A percentile compares a stretch with the other conserved stretches of the same genome.
Conservation (phyloP, 1,284 basidiomycete genomes). For the Blastosporella zonata region DNA sequence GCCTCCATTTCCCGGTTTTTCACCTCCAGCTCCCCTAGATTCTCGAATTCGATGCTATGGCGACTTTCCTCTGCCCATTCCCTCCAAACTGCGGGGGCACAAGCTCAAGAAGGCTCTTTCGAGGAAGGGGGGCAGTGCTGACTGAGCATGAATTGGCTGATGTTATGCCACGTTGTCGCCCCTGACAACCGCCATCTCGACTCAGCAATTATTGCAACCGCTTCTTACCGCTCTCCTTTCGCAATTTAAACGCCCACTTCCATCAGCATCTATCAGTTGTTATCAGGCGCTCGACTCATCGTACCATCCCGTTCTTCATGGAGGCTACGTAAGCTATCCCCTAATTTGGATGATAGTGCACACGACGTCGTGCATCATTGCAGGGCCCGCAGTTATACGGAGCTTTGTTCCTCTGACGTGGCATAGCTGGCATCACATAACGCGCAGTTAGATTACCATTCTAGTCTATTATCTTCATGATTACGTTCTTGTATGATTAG, state of each 20-base stretch:
- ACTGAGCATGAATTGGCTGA: slow-evolving; percentile 3
- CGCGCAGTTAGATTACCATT: no score
- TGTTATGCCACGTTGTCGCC: slow-evolving; percentile 11
- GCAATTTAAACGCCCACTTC: slow-evolving; percentile 1
- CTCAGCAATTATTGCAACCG: slow-evolving; percentile 2
- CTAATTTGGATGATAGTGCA: not conserved
- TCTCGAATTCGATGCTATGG: not conserved
- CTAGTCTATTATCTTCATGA: no score
- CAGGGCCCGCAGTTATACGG: no score
- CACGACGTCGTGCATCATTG: no score
- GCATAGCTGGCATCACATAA: no score
- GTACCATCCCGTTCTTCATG: not conserved
- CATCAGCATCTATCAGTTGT: slow-evolving; percentile 17
- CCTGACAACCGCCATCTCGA: slow-evolving; percentile 24
- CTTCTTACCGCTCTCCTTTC: slow-evolving; percentile 3
- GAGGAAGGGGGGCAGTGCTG: not conserved
- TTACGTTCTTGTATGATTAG: no score
- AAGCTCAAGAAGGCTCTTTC: not conserved
- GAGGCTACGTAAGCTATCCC: not conserved
- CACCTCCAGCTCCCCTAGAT: not conserved
- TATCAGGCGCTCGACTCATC: slow-evolving; percentile 8
- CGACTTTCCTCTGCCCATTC: not conserved
- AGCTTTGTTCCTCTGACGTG: no score
- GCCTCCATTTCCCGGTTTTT: slow-evolving; percentile 2
- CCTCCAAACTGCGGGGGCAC: not conserved